phyloP scores from a whole-genome alignment of 345 rosid species.

The Melastoma malabathricum region DNA sequence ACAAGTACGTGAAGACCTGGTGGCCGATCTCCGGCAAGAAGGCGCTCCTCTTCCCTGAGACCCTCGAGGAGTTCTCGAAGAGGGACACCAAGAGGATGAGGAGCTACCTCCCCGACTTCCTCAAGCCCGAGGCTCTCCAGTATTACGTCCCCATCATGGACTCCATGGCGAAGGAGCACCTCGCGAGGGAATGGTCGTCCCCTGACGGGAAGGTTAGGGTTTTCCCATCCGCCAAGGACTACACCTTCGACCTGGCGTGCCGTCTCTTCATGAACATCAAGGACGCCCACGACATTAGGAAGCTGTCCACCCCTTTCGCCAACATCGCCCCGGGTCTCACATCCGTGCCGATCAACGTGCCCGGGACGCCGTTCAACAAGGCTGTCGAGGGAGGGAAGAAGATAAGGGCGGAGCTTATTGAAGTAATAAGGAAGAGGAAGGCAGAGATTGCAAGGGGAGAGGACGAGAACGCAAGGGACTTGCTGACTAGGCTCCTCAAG shows the following conservation, averaged over 20 bases:
- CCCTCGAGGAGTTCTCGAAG: conserved; percentile 1
- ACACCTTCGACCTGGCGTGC: conserved; percentile 20
- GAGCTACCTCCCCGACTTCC: conserved; percentile 12
- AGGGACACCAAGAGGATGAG: conserved; percentile 9
- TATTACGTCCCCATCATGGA: conserved; percentile 21
- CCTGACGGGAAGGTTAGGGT: conserved; percentile 12
- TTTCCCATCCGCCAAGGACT: conserved; percentile 17
- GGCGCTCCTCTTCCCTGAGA: conserved; percentile 9
- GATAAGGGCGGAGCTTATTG: conserved; percentile 9
- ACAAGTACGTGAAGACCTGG: conserved; percentile 19
- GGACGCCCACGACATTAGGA: conserved; percentile 7
- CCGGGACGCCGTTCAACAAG: conserved; percentile 12
- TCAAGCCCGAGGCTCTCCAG: conserved; percentile 15
- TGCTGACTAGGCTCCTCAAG: conserved; percentile 10
- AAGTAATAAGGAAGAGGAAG: conserved; percentile 13
- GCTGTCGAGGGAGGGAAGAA: conserved; percentile 16
- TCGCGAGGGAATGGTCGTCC: conserved; percentile 13
- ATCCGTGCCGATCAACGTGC: conserved; percentile 21
- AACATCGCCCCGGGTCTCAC: conserved; percentile 7
- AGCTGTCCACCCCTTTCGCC: too few species aligned
- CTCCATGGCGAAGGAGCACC: conserved; percentile 17
- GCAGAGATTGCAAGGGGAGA: conserved; percentile 6
- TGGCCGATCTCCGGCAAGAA: conserved; percentile 20
- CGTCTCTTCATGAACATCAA: conserved; percentile 15
- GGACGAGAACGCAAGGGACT: conserved; percentile 5